These are phyloP conservation scores for Rhizopogon vulgaris DNA, from an alignment of 768 basidiomycete genomes.

Conservation along the genomic window DNA sequence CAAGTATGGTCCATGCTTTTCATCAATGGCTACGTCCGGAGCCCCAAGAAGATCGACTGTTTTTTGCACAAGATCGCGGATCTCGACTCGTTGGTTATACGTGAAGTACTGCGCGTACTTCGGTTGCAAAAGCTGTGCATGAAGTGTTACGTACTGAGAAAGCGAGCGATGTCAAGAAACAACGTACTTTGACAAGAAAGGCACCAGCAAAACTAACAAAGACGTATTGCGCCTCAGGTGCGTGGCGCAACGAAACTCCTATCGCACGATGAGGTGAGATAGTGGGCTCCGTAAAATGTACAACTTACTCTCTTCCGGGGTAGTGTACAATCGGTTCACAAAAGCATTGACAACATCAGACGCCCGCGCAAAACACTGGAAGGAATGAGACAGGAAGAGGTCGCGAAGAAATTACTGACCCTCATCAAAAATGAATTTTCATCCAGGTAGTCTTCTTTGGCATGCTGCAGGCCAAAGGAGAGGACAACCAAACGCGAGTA, in stretches of 20 bases:
- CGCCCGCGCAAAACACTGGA: constrained; percentile 62
- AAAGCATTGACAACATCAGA: constrained; percentile 58
- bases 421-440: constrained; percentile 63
- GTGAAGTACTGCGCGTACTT: constrained; percentile 61
- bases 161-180: background rate
- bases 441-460: constrained; percentile 46
- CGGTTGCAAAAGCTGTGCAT: constrained; percentile 63
- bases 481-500: constrained; percentile 65
- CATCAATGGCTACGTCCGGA: constrained; percentile 70
- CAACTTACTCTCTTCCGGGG: constrained; percentile 46
- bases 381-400: background rate
- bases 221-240: constrained; percentile 74
- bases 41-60: constrained; percentile 64
- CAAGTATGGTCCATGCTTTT: constrained; percentile 73
- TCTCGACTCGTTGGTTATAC: constrained; percentile 51
- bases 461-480: constrained; percentile 75
- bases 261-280: constrained; percentile 6
- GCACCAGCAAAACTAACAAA: constrained; percentile 78
- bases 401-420: constrained; percentile 34
- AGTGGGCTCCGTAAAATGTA: background rate
- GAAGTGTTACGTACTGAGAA: background rate
- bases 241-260: constrained; percentile 61
- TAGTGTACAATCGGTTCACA: constrained; percentile 47
- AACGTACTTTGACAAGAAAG: constrained; percentile 70
- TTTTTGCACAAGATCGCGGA: constrained; percentile 56